These are phyloP conservation scores for Naumovozyma baii DNA, from an alignment of 805 yeast genomes.

Conservation along the genomic window DNA sequence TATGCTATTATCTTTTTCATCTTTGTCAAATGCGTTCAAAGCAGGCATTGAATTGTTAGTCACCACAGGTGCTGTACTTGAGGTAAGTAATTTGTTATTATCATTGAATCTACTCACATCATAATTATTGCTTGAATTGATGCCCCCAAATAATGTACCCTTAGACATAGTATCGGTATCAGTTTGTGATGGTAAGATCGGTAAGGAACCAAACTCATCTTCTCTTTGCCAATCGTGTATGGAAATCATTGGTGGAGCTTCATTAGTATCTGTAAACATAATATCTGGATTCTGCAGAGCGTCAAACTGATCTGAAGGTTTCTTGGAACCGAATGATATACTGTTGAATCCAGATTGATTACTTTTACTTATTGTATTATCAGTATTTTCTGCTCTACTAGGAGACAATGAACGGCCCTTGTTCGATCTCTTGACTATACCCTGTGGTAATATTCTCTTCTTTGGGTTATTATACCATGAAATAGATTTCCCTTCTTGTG, in stretches of 20 bases:
- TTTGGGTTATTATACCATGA: constrained; percentile 36
- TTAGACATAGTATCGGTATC: too few relatives aligned
- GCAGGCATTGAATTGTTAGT: constrained; percentile 1
- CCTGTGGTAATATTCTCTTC: constrained; percentile 40
- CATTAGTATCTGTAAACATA: constrained; percentile 30
- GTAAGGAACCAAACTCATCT: constrained; percentile 22
- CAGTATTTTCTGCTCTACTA: not conserved
- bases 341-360: constrained; percentile 30
- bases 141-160: not conserved
- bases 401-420: constrained; percentile 5
- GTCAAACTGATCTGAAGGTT: constrained; percentile 5
- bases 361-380: not conserved
- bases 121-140: constrained; percentile 1
- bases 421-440: constrained; percentile 35
- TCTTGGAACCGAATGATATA: constrained; percentile 33
- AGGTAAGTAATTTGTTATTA: constrained; percentile 4
- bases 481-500: constrained; percentile 16
- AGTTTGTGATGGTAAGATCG: constrained; percentile 3
- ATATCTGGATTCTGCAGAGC: constrained; percentile 3
- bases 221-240: constrained; percentile 35
- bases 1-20: not conserved
- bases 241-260: constrained; percentile 35
- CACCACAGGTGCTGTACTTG: not conserved
- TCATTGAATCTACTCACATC: constrained; percentile 4
- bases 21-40: constrained; percentile 16